Evolutionary conservation across 2,329 filamentous ascomycete species (phyloP).

Genomic region (Helotiales sp.): DNA sequence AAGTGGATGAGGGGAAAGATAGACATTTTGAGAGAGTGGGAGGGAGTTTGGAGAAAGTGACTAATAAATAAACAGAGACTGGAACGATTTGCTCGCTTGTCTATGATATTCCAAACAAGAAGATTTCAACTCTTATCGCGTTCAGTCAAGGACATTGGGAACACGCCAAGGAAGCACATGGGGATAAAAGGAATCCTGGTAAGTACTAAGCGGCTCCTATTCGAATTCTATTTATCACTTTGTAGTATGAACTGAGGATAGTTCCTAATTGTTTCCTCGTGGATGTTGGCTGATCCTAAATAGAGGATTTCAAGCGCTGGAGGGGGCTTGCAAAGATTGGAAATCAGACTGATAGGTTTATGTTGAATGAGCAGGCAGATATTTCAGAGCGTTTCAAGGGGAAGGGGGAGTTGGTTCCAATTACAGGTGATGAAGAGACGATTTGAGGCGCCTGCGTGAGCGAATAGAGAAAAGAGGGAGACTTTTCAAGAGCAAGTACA

Average conservation of each 20-base stretch:
- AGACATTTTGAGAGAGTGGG: background rate
- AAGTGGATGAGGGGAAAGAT: background rate
- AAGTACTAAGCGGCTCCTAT: too few relatives aligned
- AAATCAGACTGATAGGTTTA: conserved; percentile 48
- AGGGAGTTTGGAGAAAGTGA: background rate
- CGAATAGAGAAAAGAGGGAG: too few relatives aligned
- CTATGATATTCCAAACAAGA: conserved; percentile 51
- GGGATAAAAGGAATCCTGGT: conserved; percentile 52
- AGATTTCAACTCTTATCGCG: conserved; percentile 51
- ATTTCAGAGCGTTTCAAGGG: conserved; percentile 52
- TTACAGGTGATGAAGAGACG: conserved; percentile 37
- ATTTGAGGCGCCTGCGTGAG: conserved; percentile 9
- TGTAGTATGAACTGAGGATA: too few relatives aligned
- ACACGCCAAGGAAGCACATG: conserved; percentile 48
- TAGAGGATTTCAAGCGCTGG: conserved; percentile 51
- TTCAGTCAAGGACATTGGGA: conserved; percentile 60
- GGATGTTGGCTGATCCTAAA: background rate
- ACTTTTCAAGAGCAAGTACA: too few relatives aligned
- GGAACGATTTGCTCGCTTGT: conserved; percentile 56
- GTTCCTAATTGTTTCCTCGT: too few relatives aligned
- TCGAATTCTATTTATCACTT: too few relatives aligned
- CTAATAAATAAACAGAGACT: conserved; percentile 43
- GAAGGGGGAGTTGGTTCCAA: conserved; percentile 46
- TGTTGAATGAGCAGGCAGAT: conserved; percentile 55
- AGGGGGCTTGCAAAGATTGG: conserved; percentile 48